These are phyloP conservation scores for Blastomyces emzantsi DNA, from an alignment of 2,329 filamentous ascomycete species.

Conservation along the genomic window DNA sequence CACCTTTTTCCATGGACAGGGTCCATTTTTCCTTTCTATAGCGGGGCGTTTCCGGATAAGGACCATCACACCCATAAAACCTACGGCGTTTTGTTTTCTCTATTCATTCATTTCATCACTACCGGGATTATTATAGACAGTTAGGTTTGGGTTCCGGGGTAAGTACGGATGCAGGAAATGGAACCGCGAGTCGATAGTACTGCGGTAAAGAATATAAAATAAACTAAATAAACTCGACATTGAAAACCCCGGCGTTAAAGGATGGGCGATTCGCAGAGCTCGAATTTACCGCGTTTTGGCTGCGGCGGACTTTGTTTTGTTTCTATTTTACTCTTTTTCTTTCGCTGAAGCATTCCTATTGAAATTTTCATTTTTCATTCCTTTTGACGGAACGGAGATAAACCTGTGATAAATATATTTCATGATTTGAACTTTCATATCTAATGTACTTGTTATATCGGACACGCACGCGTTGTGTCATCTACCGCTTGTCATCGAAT, in stretches of 20 bases:
- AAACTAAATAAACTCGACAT: constrained; percentile 2
- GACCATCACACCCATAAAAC: not conserved
- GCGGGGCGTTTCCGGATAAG: not conserved
- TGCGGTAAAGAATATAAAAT: not conserved
- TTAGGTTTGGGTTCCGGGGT: not conserved
- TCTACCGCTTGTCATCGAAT: not conserved
- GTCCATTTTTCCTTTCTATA: not conserved
- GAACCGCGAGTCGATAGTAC: not conserved
- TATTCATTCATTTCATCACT: not conserved
- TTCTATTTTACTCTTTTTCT: not conserved
- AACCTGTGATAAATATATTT: not conserved
- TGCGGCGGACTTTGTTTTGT: not conserved
- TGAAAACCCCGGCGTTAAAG: not conserved
- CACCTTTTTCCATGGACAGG: not conserved
- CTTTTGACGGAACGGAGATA: not conserved
- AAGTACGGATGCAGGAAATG: not conserved
- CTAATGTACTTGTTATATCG: not conserved
- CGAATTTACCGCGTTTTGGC: not conserved
- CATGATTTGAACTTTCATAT: not conserved
- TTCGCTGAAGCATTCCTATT: not conserved
- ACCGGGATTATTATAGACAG: not conserved
- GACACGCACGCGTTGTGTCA: not conserved
- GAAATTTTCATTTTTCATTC: not conserved
- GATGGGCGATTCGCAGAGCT: not conserved
- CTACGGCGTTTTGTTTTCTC: not conserved